Evolutionary conservation across 345 rosid species (phyloP).

Genomic region (Iberis pinnata): DNA sequence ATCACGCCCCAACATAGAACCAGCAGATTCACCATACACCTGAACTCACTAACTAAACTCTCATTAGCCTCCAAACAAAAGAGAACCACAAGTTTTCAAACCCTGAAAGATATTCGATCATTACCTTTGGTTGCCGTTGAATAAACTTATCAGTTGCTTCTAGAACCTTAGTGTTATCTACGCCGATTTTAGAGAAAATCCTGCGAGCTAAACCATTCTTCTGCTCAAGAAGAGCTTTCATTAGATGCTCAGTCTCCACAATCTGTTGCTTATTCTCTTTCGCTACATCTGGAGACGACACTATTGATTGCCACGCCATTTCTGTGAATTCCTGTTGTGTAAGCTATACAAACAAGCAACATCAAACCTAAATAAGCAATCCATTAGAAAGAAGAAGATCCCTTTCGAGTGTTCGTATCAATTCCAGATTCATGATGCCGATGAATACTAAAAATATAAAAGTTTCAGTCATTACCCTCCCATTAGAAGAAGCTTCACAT

Average conservation of each 20-base stretch:
- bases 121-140: constrained; percentile 93
- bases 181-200: constrained; percentile 72
- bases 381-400: no score
- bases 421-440: not conserved
- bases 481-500: constrained; percentile 54
- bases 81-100: not conserved
- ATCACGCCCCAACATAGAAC: constrained; percentile 95
- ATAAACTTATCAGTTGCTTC: constrained; percentile 87
- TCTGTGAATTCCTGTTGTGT: constrained; percentile 95
- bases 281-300: constrained; percentile 89
- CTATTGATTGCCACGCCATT: constrained; percentile 99
- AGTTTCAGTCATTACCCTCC: constrained; percentile 45
- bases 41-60: constrained; percentile 8
- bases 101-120: not conserved
- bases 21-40: constrained; percentile 88
- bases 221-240: constrained; percentile 92
- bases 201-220: constrained; percentile 98
- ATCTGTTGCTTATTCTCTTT: constrained; percentile 96
- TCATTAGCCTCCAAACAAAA: not conserved
- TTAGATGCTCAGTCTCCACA: constrained; percentile 94
- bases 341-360: constrained; percentile 42
- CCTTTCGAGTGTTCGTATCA: not conserved
- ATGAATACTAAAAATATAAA: not conserved
- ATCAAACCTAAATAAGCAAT: not conserved
- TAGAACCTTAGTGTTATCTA: constrained; percentile 82